Conservation (phyloP, 306 rosid species). For the Malus domestica region DNA sequence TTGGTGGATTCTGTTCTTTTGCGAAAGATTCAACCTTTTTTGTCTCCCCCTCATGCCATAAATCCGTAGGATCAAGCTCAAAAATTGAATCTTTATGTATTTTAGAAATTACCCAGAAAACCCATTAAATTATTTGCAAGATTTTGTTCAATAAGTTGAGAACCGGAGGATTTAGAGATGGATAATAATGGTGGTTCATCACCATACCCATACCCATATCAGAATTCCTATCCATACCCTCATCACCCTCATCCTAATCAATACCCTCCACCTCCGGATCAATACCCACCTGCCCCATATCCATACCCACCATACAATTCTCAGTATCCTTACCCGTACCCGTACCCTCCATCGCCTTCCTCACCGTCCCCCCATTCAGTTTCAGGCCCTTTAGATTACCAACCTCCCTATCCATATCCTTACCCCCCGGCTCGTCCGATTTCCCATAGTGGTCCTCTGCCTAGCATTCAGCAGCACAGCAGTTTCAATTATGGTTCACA, state of each 20-base stretch:
- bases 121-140: not conserved
- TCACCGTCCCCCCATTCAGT: conserved; percentile 21
- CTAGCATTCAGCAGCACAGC: conserved; percentile 37
- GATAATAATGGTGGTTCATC: conserved; percentile 43
- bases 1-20: not conserved
- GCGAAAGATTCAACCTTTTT: not conserved
- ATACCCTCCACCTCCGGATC: conserved; percentile 12
- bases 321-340: not conserved
- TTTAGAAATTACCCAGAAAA: not conserved
- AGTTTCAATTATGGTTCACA: conserved; percentile 58
- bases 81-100: not conserved
- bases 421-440: conserved; percentile 30
- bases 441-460: conserved; percentile 25
- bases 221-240: conserved; percentile 11
- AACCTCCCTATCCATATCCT: conserved; percentile 25
- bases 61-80: not conserved
- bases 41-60: not conserved
- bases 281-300: conserved; percentile 15
- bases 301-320: conserved; percentile 20
- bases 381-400: conserved; percentile 25
- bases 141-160: not conserved
- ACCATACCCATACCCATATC: conserved; percentile 33
- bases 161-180: conserved; percentile 17
- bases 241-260: conserved; percentile 16
- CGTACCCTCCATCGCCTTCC: conserved; percentile 37